These are phyloP conservation scores for Ogataea ramenticola DNA, from an alignment of 805 yeast species.

Conservation along the genomic window DNA sequence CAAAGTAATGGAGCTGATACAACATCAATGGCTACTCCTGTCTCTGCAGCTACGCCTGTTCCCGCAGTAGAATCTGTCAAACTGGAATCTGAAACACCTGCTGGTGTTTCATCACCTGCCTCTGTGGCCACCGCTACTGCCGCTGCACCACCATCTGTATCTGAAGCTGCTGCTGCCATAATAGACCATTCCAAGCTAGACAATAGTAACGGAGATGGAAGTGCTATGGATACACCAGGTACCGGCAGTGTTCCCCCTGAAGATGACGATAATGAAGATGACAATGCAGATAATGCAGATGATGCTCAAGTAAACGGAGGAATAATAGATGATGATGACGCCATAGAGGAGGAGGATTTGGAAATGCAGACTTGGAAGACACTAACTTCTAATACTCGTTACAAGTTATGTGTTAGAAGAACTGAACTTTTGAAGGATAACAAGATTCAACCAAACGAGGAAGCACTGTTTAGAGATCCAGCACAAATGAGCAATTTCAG, in stretches of 20 bases:
- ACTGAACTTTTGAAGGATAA: conserved; percentile 56
- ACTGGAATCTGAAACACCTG: not conserved
- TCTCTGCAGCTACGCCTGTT: not conserved
- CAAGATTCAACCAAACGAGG: conserved; percentile 56
- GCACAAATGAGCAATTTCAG: conserved; percentile 58
- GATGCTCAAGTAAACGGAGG: conserved; percentile 22
- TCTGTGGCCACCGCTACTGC: too few relatives aligned
- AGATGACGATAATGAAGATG: conserved; percentile 14
- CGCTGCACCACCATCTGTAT: not conserved
- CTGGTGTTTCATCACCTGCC: conserved; percentile 1
- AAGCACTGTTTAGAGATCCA: conserved; percentile 61
- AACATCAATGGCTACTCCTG: not conserved
- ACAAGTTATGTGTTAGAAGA: conserved; percentile 65
- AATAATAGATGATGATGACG: conserved; percentile 32
- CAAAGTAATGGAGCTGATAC: conserved; percentile 1
- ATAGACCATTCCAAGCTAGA: not conserved
- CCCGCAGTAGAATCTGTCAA: not conserved
- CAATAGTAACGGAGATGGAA: not conserved
- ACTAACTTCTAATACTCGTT: conserved; percentile 72
- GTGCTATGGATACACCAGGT: conserved; percentile 1
- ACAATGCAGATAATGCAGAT: conserved; percentile 5
- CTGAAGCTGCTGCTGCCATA: conserved; percentile 2
- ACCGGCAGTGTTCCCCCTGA: conserved; percentile 3
- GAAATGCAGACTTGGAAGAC: conserved; percentile 81
- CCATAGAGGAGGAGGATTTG: conserved; percentile 60